phyloP scores from a whole-genome alignment of 2,329 filamentous ascomycete species.

The Calonectria ilicicola region DNA sequence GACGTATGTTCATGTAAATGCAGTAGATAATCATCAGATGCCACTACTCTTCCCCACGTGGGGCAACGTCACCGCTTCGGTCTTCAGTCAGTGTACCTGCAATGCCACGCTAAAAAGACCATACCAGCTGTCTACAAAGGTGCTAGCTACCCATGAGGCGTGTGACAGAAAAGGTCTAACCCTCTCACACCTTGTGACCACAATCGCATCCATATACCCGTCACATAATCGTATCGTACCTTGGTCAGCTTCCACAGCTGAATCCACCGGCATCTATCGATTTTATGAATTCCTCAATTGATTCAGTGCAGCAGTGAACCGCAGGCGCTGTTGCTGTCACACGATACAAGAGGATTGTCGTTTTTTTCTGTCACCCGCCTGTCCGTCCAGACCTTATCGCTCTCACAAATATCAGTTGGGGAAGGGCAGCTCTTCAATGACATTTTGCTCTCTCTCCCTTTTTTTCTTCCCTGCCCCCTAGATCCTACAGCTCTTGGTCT shows the following conservation, averaged over 20 bases:
- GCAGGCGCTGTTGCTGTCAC: too few relatives aligned
- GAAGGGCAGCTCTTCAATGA: not conserved
- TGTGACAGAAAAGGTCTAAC: not conserved
- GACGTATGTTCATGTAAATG: too few relatives aligned
- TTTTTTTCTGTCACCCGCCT: too few relatives aligned
- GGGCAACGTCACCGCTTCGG: conserved; percentile 10
- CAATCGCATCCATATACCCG: too few relatives aligned
- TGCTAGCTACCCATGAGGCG: not conserved
- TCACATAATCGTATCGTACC: too few relatives aligned
- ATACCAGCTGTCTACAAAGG: not conserved
- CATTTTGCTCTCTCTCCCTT: not conserved
- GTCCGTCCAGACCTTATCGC: not conserved
- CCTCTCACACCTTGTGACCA: too few relatives aligned
- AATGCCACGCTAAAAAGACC: not conserved
- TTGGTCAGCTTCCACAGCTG: too few relatives aligned
- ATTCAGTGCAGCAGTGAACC: too few relatives aligned
- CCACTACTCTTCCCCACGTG: conserved; percentile 17
- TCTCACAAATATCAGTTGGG: not conserved
- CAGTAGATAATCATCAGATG: conserved; percentile 2
- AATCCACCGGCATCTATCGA: too few relatives aligned
- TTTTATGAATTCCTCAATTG: too few relatives aligned
- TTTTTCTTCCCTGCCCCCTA: not conserved
- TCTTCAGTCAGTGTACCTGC: not conserved
- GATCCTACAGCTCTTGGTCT: not conserved
- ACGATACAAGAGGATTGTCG: too few relatives aligned